Conservation (phyloP, 2,329 filamentous ascomycete species). For the Emydomyces testavorans region DNA sequence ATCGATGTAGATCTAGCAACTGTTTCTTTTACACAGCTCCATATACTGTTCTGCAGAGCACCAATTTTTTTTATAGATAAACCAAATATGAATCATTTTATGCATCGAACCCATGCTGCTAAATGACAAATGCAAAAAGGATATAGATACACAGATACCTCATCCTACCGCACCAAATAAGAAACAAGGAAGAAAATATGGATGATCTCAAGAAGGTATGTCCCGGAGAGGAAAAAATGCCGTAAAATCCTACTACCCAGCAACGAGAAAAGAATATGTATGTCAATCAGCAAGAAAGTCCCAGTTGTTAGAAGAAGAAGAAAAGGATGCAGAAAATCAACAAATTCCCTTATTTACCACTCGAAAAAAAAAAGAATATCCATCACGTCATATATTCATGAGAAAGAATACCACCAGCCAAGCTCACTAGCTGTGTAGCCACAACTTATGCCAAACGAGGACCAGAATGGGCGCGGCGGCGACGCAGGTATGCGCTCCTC, state of each 20-base stretch:
- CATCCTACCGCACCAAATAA: background rate
- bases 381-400: background rate
- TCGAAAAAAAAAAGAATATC: background rate
- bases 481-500: conserved; percentile 21
- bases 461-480: conserved; percentile 20
- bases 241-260: no score
- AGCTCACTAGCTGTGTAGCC: no score
- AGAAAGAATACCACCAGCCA: no score
- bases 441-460: conserved; percentile 1
- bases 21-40: no score
- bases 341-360: background rate
- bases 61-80: no score
- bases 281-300: background rate
- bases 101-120: conserved; percentile 5
- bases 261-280: background rate
- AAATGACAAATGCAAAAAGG: conserved; percentile 1
- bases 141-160: background rate
- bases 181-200: background rate
- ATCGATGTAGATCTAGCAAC: no score
- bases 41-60: no score
- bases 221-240: background rate
- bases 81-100: background rate
- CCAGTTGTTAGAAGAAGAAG: background rate
- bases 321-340: background rate
- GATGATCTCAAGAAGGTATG: conserved; percentile 6